These are phyloP conservation scores for Lathyrus tuberosus DNA, from an alignment of 306 rosid species.

Conservation along the genomic window DNA sequence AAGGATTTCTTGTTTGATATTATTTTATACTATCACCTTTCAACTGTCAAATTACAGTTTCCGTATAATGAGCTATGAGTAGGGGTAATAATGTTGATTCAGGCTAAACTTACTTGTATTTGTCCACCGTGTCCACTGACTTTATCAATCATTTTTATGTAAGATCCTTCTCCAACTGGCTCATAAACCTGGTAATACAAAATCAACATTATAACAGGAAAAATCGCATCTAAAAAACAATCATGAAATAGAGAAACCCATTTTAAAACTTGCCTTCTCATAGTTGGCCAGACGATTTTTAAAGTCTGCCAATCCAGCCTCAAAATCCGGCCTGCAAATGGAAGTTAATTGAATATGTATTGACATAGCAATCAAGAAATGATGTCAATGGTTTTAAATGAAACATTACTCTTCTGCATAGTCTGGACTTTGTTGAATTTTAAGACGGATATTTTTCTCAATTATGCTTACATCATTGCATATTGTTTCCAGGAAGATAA, in stretches of 20 bases:
- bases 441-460: slow-evolving; percentile 92
- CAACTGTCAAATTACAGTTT: slow-evolving; percentile 28
- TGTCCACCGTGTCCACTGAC: slow-evolving; percentile 98
- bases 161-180: slow-evolving; percentile 95
- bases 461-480: slow-evolving; percentile 92
- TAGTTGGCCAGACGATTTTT: slow-evolving; percentile 81
- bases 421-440: slow-evolving; percentile 99
- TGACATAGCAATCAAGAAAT: slow-evolving; percentile 32
- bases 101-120: slow-evolving; percentile 76
- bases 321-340: slow-evolving; percentile 87
- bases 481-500: slow-evolving; percentile 92
- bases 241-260: slow-evolving; percentile 33
- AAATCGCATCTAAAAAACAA: slow-evolving; percentile 30
- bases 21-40: slow-evolving; percentile 15
- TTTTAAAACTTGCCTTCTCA: slow-evolving; percentile 64
- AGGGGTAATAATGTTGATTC: slow-evolving; percentile 29
- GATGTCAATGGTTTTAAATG: slow-evolving; percentile 35
- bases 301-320: slow-evolving; percentile 87
- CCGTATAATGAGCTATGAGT: background rate
- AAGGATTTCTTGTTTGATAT: slow-evolving; percentile 12
- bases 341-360: slow-evolving; percentile 36
- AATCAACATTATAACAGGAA: slow-evolving; percentile 34
- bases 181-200: slow-evolving; percentile 73
- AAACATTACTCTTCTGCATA: slow-evolving; percentile 95
- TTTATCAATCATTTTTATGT: slow-evolving; percentile 97